Conservation (phyloP, 139 green algal genomes). For the Spirogloea muscicola region DNA sequence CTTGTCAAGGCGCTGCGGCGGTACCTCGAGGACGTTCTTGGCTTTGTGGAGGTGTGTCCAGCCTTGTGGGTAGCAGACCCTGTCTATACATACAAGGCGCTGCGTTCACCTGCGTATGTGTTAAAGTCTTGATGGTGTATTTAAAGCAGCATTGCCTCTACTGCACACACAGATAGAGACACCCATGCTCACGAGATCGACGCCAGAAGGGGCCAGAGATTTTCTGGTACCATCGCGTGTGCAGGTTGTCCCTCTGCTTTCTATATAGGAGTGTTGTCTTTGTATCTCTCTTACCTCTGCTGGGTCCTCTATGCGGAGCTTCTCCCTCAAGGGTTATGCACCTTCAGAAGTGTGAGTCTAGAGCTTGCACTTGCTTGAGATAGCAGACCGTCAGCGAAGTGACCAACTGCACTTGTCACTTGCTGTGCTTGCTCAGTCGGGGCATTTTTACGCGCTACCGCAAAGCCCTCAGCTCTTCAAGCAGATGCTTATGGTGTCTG, state of each 20-base stretch:
- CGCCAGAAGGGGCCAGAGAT: slow-evolving; percentile 92
- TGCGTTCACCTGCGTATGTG: no score
- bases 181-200: slow-evolving; percentile 84
- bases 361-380: background rate
- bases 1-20: slow-evolving; percentile 69
- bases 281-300: no score
- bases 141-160: background rate
- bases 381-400: background rate
- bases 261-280: background rate
- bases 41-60: slow-evolving; percentile 79
- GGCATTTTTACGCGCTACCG: slow-evolving; percentile 78
- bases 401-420: slow-evolving; percentile 42
- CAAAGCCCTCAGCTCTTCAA: slow-evolving; percentile 96
- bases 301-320: background rate
- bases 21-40: slow-evolving; percentile 72
- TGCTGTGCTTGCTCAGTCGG: slow-evolving; percentile 32
- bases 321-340: background rate
- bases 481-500: slow-evolving; percentile 94
- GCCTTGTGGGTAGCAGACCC: no score
- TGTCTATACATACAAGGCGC: no score
- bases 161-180: slow-evolving; percentile 88
- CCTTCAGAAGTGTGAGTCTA: background rate
- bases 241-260: slow-evolving; percentile 4
- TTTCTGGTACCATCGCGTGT: slow-evolving; percentile 77
- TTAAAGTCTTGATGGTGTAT: no score